These are phyloP conservation scores for Collybia sp. DNA, from an alignment of 768 basidiomycete genomes.

Conservation along the genomic window DNA sequence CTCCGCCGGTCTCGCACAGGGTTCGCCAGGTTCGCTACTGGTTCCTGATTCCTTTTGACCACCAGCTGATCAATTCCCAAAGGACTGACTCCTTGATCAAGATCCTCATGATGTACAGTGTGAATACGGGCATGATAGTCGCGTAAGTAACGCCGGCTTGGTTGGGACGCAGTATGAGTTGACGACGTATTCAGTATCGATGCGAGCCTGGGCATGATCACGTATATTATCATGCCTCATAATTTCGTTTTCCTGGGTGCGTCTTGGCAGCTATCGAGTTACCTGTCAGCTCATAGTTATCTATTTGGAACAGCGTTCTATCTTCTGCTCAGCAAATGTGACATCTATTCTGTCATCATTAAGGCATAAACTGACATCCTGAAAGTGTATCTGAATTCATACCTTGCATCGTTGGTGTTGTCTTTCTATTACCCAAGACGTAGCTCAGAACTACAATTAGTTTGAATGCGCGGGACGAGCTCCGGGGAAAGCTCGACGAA, in stretches of 20 bases:
- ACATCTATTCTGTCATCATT: neutral
- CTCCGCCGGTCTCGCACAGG: slow-evolving; percentile 48
- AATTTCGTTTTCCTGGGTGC: slow-evolving; percentile 50
- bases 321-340: slow-evolving; percentile 48
- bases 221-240: slow-evolving; percentile 46
- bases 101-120: slow-evolving; percentile 42
- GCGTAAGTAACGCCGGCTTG: slow-evolving; percentile 26
- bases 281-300: neutral
- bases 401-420: slow-evolving; percentile 35
- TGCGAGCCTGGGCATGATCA: slow-evolving; percentile 38
- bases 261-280: slow-evolving; percentile 5
- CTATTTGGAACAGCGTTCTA: slow-evolving; percentile 32
- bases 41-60: neutral
- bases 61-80: neutral
- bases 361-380: neutral
- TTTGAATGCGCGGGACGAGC: slow-evolving; percentile 40
- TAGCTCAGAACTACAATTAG: too few relatives aligned
- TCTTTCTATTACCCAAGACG: neutral
- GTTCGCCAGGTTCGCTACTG: slow-evolving; percentile 31
- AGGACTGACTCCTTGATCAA: slow-evolving; percentile 50
- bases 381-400: slow-evolving; percentile 53
- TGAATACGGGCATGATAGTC: slow-evolving; percentile 49
- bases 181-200: slow-evolving; percentile 30
- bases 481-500: slow-evolving; percentile 29
- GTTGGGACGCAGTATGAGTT: neutral